Conservation (phyloP, 768 basidiomycete species). For the Phaffia australis region DNA sequence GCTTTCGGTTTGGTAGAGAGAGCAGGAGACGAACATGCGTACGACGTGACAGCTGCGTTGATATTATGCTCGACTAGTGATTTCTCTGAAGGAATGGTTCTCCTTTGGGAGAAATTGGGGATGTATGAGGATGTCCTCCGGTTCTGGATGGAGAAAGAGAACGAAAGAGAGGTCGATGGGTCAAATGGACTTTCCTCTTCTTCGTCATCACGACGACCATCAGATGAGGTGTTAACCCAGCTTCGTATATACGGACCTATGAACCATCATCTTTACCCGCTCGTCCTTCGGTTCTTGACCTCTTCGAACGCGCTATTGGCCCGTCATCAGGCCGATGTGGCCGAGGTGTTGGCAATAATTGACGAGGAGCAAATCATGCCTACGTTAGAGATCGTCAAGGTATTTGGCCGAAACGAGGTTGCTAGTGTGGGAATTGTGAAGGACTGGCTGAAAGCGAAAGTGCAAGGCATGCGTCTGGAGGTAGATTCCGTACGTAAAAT, state of each 20-base stretch:
- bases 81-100: constrained; percentile 73
- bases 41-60: constrained; percentile 84
- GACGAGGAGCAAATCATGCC: constrained; percentile 74
- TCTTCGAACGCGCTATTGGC: constrained; percentile 62
- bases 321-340: constrained; percentile 61
- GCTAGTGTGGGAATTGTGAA: constrained; percentile 86
- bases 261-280: constrained; percentile 67
- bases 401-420: constrained; percentile 75
- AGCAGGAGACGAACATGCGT: constrained; percentile 45
- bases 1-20: constrained; percentile 59
- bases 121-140: constrained; percentile 93
- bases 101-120: constrained; percentile 83
- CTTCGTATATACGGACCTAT: constrained; percentile 62
- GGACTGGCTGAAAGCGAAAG: constrained; percentile 73
- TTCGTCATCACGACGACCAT: constrained; percentile 32
- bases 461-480: constrained; percentile 60
- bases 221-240: constrained; percentile 56
- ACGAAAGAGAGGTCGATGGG: constrained; percentile 1
- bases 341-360: constrained; percentile 59
- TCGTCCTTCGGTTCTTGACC: constrained; percentile 81
- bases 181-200: constrained; percentile 39
- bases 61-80: constrained; percentile 77
- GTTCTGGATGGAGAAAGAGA: constrained; percentile 75
- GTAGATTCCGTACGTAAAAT: constrained; percentile 59
- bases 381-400: constrained; percentile 77